A percentile compares a stretch with the other conserved stretches of the same genome.
Evolutionary conservation across 2,329 filamentous ascomycete genomes (phyloP).

Genomic region (Myotisia sp.): DNA sequence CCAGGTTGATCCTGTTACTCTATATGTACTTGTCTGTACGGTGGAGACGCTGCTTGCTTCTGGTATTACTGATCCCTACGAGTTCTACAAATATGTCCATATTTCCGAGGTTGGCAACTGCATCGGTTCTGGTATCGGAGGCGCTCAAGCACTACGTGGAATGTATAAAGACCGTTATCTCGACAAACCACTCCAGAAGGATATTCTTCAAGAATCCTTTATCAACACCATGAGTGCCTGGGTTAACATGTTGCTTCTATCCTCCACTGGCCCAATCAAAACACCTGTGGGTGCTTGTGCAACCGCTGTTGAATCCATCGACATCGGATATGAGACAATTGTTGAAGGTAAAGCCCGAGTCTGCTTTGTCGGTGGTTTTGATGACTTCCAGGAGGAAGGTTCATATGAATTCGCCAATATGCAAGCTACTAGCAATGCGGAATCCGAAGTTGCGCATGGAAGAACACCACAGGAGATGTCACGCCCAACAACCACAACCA

Average conservation of each 20-base stretch:
- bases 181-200: constrained; percentile 94
- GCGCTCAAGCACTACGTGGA: constrained; percentile 75
- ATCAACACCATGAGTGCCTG: constrained; percentile 99
- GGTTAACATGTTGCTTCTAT: constrained; percentile 98
- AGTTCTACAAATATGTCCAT: constrained; percentile 99
- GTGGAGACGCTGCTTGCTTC: constrained; percentile 80
- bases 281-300: constrained; percentile 96
- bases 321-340: constrained; percentile 97
- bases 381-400: constrained; percentile 98
- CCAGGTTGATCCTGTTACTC: constrained; percentile 90
- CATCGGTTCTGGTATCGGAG: constrained; percentile 95
- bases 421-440: constrained; percentile 96
- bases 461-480: constrained; percentile 97
- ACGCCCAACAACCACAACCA: constrained; percentile 85
- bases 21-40: constrained; percentile 88
- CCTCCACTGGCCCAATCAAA: constrained; percentile 95
- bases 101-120: constrained; percentile 97
- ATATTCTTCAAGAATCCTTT: constrained; percentile 97
- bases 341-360: constrained; percentile 95
- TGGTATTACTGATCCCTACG: constrained; percentile 96
- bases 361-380: constrained; percentile 95
- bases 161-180: constrained; percentile 98
- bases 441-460: constrained; percentile 90
- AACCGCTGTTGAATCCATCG: constrained; percentile 90
- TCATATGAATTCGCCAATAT: constrained; percentile 99